Evolutionary conservation across 2,329 filamentous ascomycete species (phyloP).

Genomic region (Pezicula radicicola): DNA sequence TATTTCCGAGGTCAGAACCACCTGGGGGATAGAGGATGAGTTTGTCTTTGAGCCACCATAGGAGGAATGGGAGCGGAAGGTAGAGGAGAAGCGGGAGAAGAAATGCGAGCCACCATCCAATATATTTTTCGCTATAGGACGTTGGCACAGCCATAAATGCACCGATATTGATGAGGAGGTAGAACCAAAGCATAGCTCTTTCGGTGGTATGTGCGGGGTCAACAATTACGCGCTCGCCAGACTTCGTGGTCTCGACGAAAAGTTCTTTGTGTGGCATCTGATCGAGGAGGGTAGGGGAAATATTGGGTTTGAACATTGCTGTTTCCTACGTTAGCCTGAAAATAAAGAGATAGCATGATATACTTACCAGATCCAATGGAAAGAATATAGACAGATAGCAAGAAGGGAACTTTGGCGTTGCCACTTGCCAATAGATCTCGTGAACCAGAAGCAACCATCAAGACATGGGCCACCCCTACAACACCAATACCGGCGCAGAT

Average conservation of each 20-base stretch:
- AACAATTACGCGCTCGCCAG: conserved; percentile 56
- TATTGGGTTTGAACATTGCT: conserved; percentile 71
- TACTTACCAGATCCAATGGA: conserved; percentile 32
- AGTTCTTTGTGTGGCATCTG: conserved; percentile 43
- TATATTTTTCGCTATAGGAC: conserved; percentile 40
- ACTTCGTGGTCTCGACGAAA: conserved; percentile 42
- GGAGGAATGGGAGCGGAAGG: conserved; percentile 49
- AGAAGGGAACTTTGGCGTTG: conserved; percentile 56
- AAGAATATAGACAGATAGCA: conserved; percentile 23
- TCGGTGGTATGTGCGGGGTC: conserved; percentile 56
- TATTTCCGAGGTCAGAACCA: conserved; percentile 43
- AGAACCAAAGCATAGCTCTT: conserved; percentile 49
- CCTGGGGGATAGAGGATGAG: conserved; percentile 42
- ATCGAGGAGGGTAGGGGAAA: conserved; percentile 60
- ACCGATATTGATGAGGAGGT: conserved; percentile 68
- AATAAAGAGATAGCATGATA: conserved; percentile 39
- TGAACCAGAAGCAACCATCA: conserved; percentile 62
- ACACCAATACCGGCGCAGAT: conserved; percentile 46
- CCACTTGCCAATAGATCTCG: conserved; percentile 52
- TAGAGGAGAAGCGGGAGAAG: conserved; percentile 56
- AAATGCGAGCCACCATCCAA: conserved; percentile 46
- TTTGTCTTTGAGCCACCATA: conserved; percentile 41
- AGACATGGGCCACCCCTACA: conserved; percentile 57
- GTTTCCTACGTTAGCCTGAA: conserved; percentile 56
- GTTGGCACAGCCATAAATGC: conserved; percentile 44